Percentiles rank a stretch among this genome's conserved stretches.
Evolutionary conservation across 2,329 filamentous ascomycete species (phyloP).

Genomic region (Pseudogymnoascus verrucosus): DNA sequence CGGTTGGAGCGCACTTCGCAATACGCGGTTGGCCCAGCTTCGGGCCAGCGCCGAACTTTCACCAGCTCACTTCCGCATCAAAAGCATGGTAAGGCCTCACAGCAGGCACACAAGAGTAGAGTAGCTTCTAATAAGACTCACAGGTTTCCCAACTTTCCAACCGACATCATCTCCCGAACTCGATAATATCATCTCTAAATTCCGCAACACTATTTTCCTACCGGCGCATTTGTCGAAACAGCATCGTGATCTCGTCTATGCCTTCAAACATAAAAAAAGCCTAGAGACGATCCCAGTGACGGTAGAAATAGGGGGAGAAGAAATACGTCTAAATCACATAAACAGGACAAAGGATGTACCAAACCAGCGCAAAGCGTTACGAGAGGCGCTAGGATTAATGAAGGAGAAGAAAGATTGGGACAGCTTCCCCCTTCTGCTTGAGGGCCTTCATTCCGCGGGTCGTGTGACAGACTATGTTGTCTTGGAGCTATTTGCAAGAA

Average conservation of each 20-base stretch:
- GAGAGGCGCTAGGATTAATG: slow-evolving; percentile 22
- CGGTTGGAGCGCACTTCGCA: neutral
- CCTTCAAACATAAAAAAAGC: slow-evolving; percentile 36
- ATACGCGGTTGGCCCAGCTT: neutral
- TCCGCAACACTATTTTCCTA: slow-evolving; percentile 53
- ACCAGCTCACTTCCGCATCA: slow-evolving; percentile 21
- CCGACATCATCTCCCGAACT: slow-evolving; percentile 45
- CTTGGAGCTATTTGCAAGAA: slow-evolving; percentile 15
- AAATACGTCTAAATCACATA: slow-evolving; percentile 25
- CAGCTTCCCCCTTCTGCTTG: slow-evolving; percentile 25
- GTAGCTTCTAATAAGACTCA: slow-evolving; percentile 1
- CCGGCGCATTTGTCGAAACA: slow-evolving; percentile 48
- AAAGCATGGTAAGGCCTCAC: slow-evolving; percentile 20
- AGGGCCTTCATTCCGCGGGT: slow-evolving; percentile 20
- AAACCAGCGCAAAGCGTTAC: slow-evolving; percentile 10
- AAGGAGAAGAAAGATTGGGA: slow-evolving; percentile 27
- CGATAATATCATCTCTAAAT: slow-evolving; percentile 41
- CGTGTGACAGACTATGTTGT: neutral
- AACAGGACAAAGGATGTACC: slow-evolving; percentile 19
- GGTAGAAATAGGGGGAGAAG: slow-evolving; percentile 50
- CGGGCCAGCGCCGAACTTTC: slow-evolving; percentile 20
- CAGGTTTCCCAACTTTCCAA: slow-evolving; percentile 33
- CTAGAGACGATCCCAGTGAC: slow-evolving; percentile 48
- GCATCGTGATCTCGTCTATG: slow-evolving; percentile 47
- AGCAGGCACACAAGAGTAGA: too few relatives aligned